Conservation (phyloP, 805 yeast genomes). For the Helenozyma baotianmanensis region DNA sequence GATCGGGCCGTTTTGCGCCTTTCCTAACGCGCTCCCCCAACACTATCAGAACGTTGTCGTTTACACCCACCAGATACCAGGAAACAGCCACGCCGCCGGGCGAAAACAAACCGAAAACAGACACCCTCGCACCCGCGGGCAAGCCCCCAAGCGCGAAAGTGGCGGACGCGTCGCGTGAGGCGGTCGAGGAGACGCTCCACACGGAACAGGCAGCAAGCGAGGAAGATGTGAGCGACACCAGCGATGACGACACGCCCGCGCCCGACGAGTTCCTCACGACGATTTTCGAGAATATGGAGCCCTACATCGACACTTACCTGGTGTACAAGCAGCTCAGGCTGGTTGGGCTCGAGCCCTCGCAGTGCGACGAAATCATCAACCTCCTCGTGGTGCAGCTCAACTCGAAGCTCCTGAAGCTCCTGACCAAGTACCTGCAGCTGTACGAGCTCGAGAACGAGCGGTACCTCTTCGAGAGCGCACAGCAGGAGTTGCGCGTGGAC, state of each 20-base stretch:
- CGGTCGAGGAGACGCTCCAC: too few relatives aligned
- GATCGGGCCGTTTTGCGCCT: too few relatives aligned
- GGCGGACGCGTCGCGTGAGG: too few relatives aligned
- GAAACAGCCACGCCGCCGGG: too few relatives aligned
- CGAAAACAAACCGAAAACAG: too few relatives aligned
- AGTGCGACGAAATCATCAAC: constrained; percentile 56
- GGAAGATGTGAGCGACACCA: too few relatives aligned
- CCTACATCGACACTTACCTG: constrained; percentile 44
- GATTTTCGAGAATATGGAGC: constrained; percentile 47
- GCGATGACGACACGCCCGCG: constrained; percentile 6
- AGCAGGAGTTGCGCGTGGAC: constrained; percentile 78
- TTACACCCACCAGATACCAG: too few relatives aligned
- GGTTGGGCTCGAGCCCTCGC: constrained; percentile 58
- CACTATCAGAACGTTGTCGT: too few relatives aligned
- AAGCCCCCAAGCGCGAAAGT: too few relatives aligned
- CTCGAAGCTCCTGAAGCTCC: constrained; percentile 39
- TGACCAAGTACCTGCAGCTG: constrained; percentile 44
- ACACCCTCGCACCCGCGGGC: too few relatives aligned
- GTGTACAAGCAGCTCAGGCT: constrained; percentile 49
- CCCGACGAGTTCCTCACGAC: constrained; percentile 45
- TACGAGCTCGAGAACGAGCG: constrained; percentile 83
- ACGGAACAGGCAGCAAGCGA: too few relatives aligned
- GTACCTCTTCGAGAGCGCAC: constrained; percentile 88
- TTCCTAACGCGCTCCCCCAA: too few relatives aligned
- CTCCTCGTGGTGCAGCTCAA: constrained; percentile 42